phyloP scores from a whole-genome alignment of 345 rosid species.

The Clarkia xantiana region DNA sequence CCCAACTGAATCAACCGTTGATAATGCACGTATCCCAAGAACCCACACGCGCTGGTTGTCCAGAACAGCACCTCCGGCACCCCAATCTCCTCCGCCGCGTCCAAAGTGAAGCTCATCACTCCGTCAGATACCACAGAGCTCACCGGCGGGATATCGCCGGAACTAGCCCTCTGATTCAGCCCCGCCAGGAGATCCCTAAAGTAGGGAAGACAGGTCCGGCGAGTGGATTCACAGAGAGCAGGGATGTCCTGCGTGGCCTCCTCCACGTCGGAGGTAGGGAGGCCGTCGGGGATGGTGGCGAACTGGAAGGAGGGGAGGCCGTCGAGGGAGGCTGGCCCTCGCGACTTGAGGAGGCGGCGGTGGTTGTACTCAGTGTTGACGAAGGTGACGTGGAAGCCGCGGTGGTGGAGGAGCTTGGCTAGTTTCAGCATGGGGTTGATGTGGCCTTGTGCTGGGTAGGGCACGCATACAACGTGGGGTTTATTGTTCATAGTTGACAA shows the following conservation, averaged over 20 bases:
- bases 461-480: slow-evolving; percentile 41
- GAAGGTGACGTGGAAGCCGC: slow-evolving; percentile 36
- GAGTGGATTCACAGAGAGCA: slow-evolving; percentile 24
- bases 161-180: slow-evolving; percentile 12
- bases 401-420: slow-evolving; percentile 34
- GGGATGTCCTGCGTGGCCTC: slow-evolving; percentile 32
- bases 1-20: slow-evolving; percentile 19
- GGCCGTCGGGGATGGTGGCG: slow-evolving; percentile 30
- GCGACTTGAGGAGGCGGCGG: slow-evolving; percentile 22
- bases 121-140: slow-evolving; percentile 34
- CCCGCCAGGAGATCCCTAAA: slow-evolving; percentile 17
- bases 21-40: slow-evolving; percentile 14
- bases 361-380: slow-evolving; percentile 39
- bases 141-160: slow-evolving; percentile 12
- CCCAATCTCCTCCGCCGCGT: slow-evolving; percentile 22
- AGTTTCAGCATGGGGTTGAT: slow-evolving; percentile 33
- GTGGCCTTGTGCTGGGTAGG: slow-evolving; percentile 46
- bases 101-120: slow-evolving; percentile 26
- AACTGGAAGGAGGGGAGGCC: slow-evolving; percentile 29
- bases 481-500: background rate
- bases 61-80: slow-evolving; percentile 25
- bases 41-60: slow-evolving; percentile 29
- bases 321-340: slow-evolving; percentile 17
- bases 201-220: slow-evolving; percentile 14
- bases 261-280: slow-evolving; percentile 18